Conservation (phyloP, 2,329 filamentous ascomycete species). For the Scleromitrula shiraiana region DNA sequence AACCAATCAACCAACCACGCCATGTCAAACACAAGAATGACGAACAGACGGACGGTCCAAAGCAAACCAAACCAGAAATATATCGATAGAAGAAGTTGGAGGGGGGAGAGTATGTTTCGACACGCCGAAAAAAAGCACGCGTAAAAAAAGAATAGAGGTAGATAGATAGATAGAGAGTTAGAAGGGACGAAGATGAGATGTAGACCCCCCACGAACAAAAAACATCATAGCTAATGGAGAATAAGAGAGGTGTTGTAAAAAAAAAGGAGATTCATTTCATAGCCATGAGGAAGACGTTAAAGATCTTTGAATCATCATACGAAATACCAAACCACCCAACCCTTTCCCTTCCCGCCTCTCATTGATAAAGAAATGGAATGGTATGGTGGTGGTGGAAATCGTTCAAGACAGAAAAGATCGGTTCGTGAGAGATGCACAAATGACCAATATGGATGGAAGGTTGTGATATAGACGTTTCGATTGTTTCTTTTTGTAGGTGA, state of each 20-base stretch:
- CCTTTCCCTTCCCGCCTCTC: constrained; percentile 32
- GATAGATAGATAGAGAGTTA: too few relatives aligned
- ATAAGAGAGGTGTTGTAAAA: too few relatives aligned
- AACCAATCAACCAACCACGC: too few relatives aligned
- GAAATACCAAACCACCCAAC: too few relatives aligned
- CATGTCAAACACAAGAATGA: constrained; percentile 30
- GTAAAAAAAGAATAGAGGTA: constrained; percentile 22
- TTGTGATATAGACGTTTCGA: constrained; percentile 27
- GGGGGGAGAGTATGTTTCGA: constrained; percentile 23
- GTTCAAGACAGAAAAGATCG: constrained; percentile 29
- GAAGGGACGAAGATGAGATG: too few relatives aligned
- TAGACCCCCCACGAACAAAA: constrained; percentile 10
- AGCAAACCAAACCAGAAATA: constrained; percentile 8
- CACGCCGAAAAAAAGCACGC: constrained; percentile 19
- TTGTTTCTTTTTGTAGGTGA: constrained; percentile 20
- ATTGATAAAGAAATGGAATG: too few relatives aligned
- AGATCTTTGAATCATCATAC: constrained; percentile 29
- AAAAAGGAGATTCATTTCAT: constrained; percentile 20
- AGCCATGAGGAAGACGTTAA: constrained; percentile 23
- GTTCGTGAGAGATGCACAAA: constrained; percentile 26
- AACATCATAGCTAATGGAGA: constrained; percentile 18
- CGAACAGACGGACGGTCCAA: too few relatives aligned
- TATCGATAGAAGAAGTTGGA: constrained; percentile 28
- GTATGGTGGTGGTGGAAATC: too few relatives aligned
- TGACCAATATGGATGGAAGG: constrained; percentile 25